Evolutionary conservation across 2,329 filamentous ascomycete species (phyloP).

Genomic region (Fusarium globosum): DNA sequence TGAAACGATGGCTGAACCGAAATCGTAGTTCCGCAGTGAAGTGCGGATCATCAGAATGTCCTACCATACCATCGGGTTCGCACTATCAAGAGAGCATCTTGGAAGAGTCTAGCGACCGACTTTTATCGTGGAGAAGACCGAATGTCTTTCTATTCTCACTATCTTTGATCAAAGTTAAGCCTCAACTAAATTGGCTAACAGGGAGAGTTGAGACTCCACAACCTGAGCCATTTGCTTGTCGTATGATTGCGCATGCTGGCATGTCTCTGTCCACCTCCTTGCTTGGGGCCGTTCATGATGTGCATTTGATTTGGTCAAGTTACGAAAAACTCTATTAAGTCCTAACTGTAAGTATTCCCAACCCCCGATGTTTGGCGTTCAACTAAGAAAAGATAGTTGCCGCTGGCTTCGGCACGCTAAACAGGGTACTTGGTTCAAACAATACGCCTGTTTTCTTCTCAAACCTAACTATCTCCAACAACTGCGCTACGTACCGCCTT

Average conservation of each 20-base stretch:
- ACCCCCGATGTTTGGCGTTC: constrained; percentile 10
- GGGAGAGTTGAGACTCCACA: constrained; percentile 1
- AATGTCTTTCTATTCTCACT: constrained; percentile 18
- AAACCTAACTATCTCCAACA: neutral
- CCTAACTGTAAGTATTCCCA: constrained; percentile 11
- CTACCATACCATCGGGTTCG: constrained; percentile 38
- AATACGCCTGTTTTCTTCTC: neutral
- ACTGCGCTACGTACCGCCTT: neutral
- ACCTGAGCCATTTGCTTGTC: constrained; percentile 11
- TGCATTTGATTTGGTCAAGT: neutral
- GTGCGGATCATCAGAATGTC: constrained; percentile 16
- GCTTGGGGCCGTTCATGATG: neutral
- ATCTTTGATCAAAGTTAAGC: neutral
- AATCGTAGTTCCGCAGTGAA: constrained; percentile 8
- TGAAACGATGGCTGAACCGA: constrained; percentile 40
- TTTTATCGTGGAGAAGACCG: constrained; percentile 6
- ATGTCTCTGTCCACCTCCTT: constrained; percentile 6
- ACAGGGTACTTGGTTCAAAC: neutral
- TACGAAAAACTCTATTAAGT: neutral
- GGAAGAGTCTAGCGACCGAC: constrained; percentile 18
- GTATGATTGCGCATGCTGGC: constrained; percentile 18
- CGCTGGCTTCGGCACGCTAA: neutral
- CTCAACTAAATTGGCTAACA: constrained; percentile 4
- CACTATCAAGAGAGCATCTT: constrained; percentile 16
- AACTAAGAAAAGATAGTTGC: neutral